Evolutionary conservation across 805 yeast species (phyloP), one percentile per base, ranked within the genome.

Genomic region (Saturnispora sekii): DNA sequence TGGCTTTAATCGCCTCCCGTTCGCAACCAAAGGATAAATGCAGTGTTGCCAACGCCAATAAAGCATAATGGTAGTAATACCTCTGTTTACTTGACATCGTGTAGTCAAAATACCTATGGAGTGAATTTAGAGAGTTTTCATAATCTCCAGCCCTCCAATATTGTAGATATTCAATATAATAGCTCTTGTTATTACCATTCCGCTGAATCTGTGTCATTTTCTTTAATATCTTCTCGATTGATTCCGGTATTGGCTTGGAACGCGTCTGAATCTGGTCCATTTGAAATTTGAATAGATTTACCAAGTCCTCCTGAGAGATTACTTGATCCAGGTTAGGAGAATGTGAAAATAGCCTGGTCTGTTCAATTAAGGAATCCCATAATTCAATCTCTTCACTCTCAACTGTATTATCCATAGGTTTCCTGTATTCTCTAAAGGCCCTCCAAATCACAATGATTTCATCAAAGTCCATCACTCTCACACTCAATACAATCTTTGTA

Each of bases 51-150:
- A 82, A 64, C 2, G 84, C 79, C 15, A 85, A 67, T 30, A 86
- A 65, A 1, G 94, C 89, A 59, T 81, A 81, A 56, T 85, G 95
- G 54, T 84, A 85, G 51, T 77, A 78, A 37, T 73, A 70, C 46
- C 76, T 76, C 31, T 78, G 76, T 50, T 73, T 73, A 46, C 72
- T 74, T 9, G 87, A 77, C 61, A 83, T 77, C 78, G 81, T 77
- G 54, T 84, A 82, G 60, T 84, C 94, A 58, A 80, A 84, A 49
- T 74, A 76, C 36, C 74, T 60, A 54, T 76, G 77, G 53, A 84
- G 58, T 54, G 79, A 64, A 63, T 80, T 65, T 60, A 73, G 70
- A 0, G 80, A 73, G 1, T 72, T 75, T 51, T 73, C 82, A 53
- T 81, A 83, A 54, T 84, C 84, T 4, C 77, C 74, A 10, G 61